Conservation (phyloP, 805 yeast species). For the Saccharomycopsis sp. region DNA sequence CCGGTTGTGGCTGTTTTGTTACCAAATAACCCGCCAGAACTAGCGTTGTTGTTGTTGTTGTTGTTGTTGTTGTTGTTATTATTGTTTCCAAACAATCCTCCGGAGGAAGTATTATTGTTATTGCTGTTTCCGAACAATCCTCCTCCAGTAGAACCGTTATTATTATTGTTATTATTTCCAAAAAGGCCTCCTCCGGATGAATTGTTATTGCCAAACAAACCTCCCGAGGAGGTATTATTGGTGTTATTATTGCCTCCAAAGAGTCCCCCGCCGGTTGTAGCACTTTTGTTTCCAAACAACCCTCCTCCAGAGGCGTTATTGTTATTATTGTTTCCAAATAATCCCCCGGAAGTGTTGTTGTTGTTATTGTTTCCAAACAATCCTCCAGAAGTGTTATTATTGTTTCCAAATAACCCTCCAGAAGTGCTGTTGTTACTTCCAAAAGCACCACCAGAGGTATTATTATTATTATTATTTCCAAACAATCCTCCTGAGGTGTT, state of each 20-base stretch:
- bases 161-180: too few relatives aligned
- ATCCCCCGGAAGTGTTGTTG: conserved; percentile 23
- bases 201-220: conserved; percentile 27
- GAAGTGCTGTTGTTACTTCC: conserved; percentile 27
- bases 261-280: conserved; percentile 27
- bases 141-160: conserved; percentile 23
- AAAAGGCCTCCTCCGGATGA: conserved; percentile 28
- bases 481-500: conserved; percentile 26
- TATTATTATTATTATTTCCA: conserved; percentile 25
- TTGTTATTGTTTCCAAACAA: conserved; percentile 26
- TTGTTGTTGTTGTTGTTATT: conserved; percentile 28
- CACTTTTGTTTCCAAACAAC: conserved; percentile 25
- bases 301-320: conserved; percentile 15
- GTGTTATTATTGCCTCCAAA: conserved; percentile 35
- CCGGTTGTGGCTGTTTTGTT: conserved; percentile 21
- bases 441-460: conserved; percentile 34
- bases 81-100: conserved; percentile 25
- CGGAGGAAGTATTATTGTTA: conserved; percentile 25
- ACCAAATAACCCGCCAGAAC: conserved; percentile 25
- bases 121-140: conserved; percentile 26
- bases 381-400: conserved; percentile 23
- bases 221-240: conserved; percentile 24
- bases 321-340: conserved; percentile 25
- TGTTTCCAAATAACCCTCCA: conserved; percentile 28
- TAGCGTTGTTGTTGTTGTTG: conserved; percentile 21